Conservation (phyloP, 2,329 filamentous ascomycete species). For the Daldinia eschscholtzii region DNA sequence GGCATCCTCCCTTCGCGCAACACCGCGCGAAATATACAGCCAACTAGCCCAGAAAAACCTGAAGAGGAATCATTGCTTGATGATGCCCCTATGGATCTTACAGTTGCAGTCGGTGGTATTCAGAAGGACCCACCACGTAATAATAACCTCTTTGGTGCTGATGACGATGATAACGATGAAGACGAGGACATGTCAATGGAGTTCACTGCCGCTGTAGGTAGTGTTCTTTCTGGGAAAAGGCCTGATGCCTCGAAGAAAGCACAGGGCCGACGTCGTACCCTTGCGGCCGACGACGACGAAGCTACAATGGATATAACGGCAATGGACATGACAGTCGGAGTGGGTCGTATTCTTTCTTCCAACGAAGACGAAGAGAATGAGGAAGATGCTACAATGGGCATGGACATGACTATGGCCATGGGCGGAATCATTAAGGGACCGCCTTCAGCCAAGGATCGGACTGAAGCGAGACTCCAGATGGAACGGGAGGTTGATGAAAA, state of each 20-base stretch:
- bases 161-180: conserved; percentile 55
- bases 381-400: conserved; percentile 64
- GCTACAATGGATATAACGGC: conserved; percentile 76
- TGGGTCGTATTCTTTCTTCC: conserved; percentile 66
- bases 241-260: conserved; percentile 49
- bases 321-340: conserved; percentile 74
- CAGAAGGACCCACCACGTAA: conserved; percentile 52
- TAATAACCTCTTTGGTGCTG: conserved; percentile 45
- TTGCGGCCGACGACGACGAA: conserved; percentile 57
- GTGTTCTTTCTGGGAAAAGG: conserved; percentile 59
- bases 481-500: conserved; percentile 68
- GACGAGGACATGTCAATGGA: conserved; percentile 86
- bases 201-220: conserved; percentile 75
- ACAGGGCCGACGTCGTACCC: conserved; percentile 46
- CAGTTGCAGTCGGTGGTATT: conserved; percentile 81
- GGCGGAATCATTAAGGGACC: conserved; percentile 69
- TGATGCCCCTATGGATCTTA: conserved; percentile 88
- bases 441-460: conserved; percentile 56
- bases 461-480: conserved; percentile 68
- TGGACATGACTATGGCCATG: conserved; percentile 76
- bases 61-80: conserved; percentile 60
- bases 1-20: conserved; percentile 73
- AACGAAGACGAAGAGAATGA: conserved; percentile 52
- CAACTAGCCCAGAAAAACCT: conserved; percentile 42
- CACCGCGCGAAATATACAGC: conserved; percentile 46